phyloP scores from a whole-genome alignment of 179 eudicot genomes.

The Beta lomatogona region DNA sequence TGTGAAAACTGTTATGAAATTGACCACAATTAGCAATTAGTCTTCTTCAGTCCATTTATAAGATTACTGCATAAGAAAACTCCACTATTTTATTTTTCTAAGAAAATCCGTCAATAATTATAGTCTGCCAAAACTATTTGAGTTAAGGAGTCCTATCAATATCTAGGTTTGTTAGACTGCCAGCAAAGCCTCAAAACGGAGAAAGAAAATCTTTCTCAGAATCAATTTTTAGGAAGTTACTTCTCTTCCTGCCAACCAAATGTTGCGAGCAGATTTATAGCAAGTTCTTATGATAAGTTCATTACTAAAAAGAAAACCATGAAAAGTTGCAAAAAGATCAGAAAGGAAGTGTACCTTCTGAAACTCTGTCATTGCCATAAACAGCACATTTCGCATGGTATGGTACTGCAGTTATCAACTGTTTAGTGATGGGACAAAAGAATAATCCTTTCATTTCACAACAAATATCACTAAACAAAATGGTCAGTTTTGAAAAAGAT shows the following conservation, averaged over 20 bases:
- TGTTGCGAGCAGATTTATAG: not conserved
- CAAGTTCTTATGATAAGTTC: not conserved
- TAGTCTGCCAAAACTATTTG: too few species aligned
- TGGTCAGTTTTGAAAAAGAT: not conserved
- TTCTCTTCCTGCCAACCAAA: not conserved
- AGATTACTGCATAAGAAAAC: too few species aligned
- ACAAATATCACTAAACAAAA: not conserved
- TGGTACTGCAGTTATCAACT: conserved; percentile 58
- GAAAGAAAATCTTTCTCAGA: not conserved
- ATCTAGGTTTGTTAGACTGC: not conserved
- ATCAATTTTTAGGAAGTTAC: not conserved
- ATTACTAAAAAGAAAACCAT: not conserved
- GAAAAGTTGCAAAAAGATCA: not conserved
- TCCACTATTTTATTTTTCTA: not conserved
- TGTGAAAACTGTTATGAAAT: conserved; percentile 56
- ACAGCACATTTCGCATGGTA: conserved; percentile 70
- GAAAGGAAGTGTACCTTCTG: conserved; percentile 47
- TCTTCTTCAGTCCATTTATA: not conserved
- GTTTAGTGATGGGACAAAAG: not conserved
- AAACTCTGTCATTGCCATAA: conserved; percentile 84
- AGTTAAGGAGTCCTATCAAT: not conserved
- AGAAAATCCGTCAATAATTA: not conserved
- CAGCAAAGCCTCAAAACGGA: not conserved
- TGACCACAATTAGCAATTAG: conserved; percentile 9
- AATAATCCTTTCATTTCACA: not conserved